Evolutionary conservation across 495 filamentous ascomycete genomes (phyloP), one percentile per base, ranked within the genome.

Genomic region (Coniosporium apollinis): DNA sequence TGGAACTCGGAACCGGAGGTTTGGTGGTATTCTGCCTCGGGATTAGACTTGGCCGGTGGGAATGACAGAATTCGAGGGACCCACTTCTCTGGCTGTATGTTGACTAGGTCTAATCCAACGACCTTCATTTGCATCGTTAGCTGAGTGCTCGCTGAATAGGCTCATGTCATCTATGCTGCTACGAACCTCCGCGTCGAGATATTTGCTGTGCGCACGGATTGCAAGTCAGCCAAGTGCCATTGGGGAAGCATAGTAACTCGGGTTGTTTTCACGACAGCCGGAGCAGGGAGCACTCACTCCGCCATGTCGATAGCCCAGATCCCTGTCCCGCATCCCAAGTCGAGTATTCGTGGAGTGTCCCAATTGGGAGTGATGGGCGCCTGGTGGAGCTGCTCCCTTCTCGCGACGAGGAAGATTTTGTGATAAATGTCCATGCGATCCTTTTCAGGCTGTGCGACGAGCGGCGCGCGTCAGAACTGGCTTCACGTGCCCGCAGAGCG

Each of bases 231-330:
- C 15, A 30, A 19, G 4, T 5, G 11, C 8, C 6, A 15, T 19
- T 26, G 22, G 34, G 31, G 11, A 15, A 20, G 31, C 32, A 34
- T 21, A 8, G 29, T 22, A 38, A 32, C 20, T 17, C 19, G 29
- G 18, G 19, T 34, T 6, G 20, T 16, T 34, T 44, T 14, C n/a
- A 42, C 30, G 13, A 26, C 17, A 15, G 33, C n/a, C 6, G 10
- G 34, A 11, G 6, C 32, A 11, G 21, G 9, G 26, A 38, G 15
- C 28, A 66, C 75, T 58, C 59, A 79, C 74, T 75, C 67, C 34
- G 78, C 78, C 56, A 92, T 74, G 39, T 87, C 77, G 44, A 87
- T 82, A 16, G 70, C 66, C 85, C 84, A 92, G 29, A 91, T 86
- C 3, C 85, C 84, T 0, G 84, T 91, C 6, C 84, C 84, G 34